Evolutionary conservation across 78 protist genomes (phyloP), one percentile per base, ranked within the genome.

Genomic region (Salpingoeca rosetta): DNA sequence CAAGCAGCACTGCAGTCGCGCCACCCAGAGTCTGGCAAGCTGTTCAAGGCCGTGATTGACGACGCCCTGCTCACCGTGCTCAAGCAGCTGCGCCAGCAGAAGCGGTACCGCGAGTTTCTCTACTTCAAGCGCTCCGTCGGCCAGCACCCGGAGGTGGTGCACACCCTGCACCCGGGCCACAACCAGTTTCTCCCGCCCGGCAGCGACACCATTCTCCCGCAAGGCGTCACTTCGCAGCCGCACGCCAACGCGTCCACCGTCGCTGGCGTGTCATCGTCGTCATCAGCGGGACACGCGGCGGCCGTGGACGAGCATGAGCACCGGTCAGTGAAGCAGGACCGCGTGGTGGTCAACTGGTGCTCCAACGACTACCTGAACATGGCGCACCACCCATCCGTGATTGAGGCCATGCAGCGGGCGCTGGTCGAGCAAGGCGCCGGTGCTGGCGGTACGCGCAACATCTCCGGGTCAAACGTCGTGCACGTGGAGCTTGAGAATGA

Each of bases 391-490:
- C 83, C 83, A 10, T 65, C 0, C 12, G 95, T 93, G 75, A 17
- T 88, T 31, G 41, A 45, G 28, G 88, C 92, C 36, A 88, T 93
- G 90, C 25, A 85, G 3, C 1, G 26, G 25, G 36, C 94, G 36
- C 91, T 94, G 40, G 82, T 80, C 36, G 25, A 35, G 75, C 88
- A 88, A 74, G 98, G 98, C 10, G 94, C 97, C 36, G 98, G 98
- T 11, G 85, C 95, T 12, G 98, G 98, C 28, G 98, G 98, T 36
- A 96, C 98, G 28, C 91, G 98, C 79, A 96, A 96, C 88, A 96
- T 96, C 72, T 56, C 92, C 77, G 98, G 98, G 40, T 94, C 90
- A 45, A 91, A 90, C 28, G 36, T 51, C 42, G 88, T 85, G 42
- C 96, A 94, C 78, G 90, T 84, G 10, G 84, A 38, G 41, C 84